A percentile compares a stretch with the other conserved stretches of the same genome.
Evolutionary conservation across 768 basidiomycete genomes (phyloP).

Genomic region (Cantharellus cinnabarinus): DNA sequence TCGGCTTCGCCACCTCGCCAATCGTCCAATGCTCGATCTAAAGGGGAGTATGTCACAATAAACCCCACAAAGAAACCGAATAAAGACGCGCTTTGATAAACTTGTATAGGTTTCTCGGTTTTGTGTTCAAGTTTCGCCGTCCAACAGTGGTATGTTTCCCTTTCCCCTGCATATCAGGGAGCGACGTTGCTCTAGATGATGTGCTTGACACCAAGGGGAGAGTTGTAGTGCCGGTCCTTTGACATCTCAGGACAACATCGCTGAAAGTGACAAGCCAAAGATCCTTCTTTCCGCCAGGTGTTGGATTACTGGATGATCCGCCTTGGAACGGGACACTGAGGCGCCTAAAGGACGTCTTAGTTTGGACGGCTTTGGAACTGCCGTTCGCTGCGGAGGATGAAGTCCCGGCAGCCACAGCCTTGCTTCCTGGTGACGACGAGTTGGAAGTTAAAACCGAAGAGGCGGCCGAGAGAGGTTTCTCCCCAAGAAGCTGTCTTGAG

Average conservation of each 20-base stretch:
- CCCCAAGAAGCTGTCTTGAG: constrained; percentile 70
- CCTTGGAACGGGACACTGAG: constrained; percentile 71
- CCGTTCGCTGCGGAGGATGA: constrained; percentile 18
- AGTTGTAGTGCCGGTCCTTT: constrained; percentile 74
- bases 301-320: constrained; percentile 16
- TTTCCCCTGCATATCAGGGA: constrained; percentile 70
- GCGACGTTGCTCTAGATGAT: constrained; percentile 40
- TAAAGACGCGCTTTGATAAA: constrained; percentile 52
- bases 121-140: constrained; percentile 51
- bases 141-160: constrained; percentile 62
- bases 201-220: constrained; percentile 45
- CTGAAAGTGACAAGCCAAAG: constrained; percentile 92
- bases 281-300: constrained; percentile 55
- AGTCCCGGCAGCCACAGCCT: constrained; percentile 7
- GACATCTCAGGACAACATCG: constrained; percentile 84
- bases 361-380: constrained; percentile 38
- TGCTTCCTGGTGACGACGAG: neutral
- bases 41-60: neutral
- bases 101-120: constrained; percentile 82
- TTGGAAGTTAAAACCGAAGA: neutral
- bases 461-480: constrained; percentile 25
- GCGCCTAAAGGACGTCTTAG: constrained; percentile 74
- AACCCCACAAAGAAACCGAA: constrained; percentile 1
- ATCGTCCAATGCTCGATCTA: constrained; percentile 82
- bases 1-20: constrained; percentile 50